Base-by-base conservation (phyloP, 208 protist species). In the Phytomonas sp. region DNA sequence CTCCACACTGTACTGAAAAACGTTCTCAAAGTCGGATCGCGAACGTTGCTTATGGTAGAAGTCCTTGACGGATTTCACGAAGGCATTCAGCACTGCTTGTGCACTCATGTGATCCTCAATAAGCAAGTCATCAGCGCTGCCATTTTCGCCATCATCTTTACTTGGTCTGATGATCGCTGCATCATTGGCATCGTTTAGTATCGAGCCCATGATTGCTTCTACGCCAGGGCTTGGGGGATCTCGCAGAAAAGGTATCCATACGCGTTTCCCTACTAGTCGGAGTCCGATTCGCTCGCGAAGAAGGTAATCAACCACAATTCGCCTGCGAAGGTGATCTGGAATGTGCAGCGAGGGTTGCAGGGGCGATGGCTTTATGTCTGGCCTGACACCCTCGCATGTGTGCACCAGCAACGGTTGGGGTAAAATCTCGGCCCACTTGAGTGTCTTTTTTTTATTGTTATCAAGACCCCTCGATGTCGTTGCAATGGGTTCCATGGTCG, bases 341-440 rank as follows among this genome's bases (percentile, higher is more conserved):
- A 89, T 78, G 20, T 40, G 71, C 43, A 95, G 75, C 1, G 70
- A 28, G 1, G 90, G 90, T 78, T 95, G 90, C 65, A 95, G 80
- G 33, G 85, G 76, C 28, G 89, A 89, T 11, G 20, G 46, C 20
- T 56, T 56, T 56, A 56, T 26, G 20, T 56, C 46, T 56, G 46
- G 46, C 46, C 46, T 56, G 46, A 26, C 20, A 26, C 46, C 46
- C 20, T 56, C 46, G 8, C 20, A 26, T 56, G 20, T 56, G 46
- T 56, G 13, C 46, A 56, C 46, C 46, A 56, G 46, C 20, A 56
- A 26, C 46, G 46, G 46, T 26, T 56, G 46, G 6, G 46, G 46
- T 26, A 26, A 56, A 56, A 56, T 56, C 46, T 56, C 46, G 20
- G 46, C 46, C 46, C 46, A 56, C 46, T 26, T 56, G 17, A 56